Base-by-base conservation (phyloP, 2,329 filamentous ascomycete genomes). In the Stagonosporopsis chrysanthemi region DNA sequence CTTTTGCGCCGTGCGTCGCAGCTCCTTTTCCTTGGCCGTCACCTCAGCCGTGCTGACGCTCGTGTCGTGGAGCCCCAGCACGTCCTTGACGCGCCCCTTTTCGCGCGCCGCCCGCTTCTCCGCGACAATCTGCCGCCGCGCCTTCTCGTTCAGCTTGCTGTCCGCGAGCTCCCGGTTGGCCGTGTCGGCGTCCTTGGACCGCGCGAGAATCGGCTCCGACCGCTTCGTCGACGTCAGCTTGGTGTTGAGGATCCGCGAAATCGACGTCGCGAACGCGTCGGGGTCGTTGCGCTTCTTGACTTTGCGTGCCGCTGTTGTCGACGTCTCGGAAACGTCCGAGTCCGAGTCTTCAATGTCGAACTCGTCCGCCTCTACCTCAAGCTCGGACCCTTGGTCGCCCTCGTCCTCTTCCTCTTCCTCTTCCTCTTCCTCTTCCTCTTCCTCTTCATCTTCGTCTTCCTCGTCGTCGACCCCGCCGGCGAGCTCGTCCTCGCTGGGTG, bases 201-300 rank as follows among this genome's bases (percentile, higher is more conserved):
- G 89, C 6, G 93, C 89, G 3, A 99, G 84, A n/a, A 99, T 91
- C 0, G 95, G 95, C 74, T 99, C 95, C 52, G 88, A 84, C 23
- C 93, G 90, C 73, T 92, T 92, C 29, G 90, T 85, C 7, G 86
- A 87, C 1, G 92, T 89, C 9, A 98, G 83, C 79, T 98, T 98
- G 5, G 92, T 94, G 53, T 88, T 88, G 41, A 99, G 84, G 74
- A 99, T 97, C 77, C 95, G 96, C 66, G 90, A 90, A 69, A 99
- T 92, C 47, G 92, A 97, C 1, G 89, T 96, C 23, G 94, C 91
- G 76, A 99, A 98, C 49, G 91, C 92, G 62, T 84, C 82, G 2
- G 95, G 93, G 77, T 99, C 94, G 78, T 97, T 96, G 72, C 93
- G 89, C 79, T 98, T 98, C 14, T 88, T 87, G 70, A 87, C 90